Evolutionary conservation across 331 rosid species (phyloP).

Genomic region (Prunus yedoensis): DNA sequence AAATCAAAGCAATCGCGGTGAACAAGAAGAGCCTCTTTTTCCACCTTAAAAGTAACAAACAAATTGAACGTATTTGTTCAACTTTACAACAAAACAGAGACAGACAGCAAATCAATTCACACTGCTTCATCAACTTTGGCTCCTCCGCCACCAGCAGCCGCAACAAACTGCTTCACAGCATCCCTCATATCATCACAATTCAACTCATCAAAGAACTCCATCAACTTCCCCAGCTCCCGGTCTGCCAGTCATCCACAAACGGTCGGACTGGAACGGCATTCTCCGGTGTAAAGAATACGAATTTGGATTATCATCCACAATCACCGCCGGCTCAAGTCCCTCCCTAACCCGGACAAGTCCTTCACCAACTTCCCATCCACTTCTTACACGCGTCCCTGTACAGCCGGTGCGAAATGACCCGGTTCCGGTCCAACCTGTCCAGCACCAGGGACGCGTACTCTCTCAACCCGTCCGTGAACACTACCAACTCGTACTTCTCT

Average conservation of each 20-base stretch:
- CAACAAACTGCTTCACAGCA: slow-evolving; percentile 53
- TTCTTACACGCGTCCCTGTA: slow-evolving; percentile 72
- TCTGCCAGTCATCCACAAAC: slow-evolving; percentile 64
- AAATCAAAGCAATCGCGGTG: neutral
- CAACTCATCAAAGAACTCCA: slow-evolving; percentile 46
- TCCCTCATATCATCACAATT: slow-evolving; percentile 75
- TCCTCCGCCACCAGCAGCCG: neutral
- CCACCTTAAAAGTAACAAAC: neutral
- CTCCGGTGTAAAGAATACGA: slow-evolving; percentile 66
- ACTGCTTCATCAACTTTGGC: neutral
- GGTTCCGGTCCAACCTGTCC: slow-evolving; percentile 59
- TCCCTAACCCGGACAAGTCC: slow-evolving; percentile 59
- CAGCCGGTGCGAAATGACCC: slow-evolving; percentile 63
- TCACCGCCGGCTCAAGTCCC: slow-evolving; percentile 67
- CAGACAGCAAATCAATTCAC: neutral
- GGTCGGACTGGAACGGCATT: slow-evolving; percentile 67
- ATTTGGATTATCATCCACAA: slow-evolving; percentile 92
- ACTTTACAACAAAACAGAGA: neutral
- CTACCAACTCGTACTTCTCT: slow-evolving; percentile 65
- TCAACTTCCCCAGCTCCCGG: slow-evolving; percentile 55
- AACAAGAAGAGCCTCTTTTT: neutral
- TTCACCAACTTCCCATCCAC: slow-evolving; percentile 73
- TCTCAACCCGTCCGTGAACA: slow-evolving; percentile 74
- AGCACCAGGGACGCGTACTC: slow-evolving; percentile 90
- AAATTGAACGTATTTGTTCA: slow-evolving; percentile 13